Evolutionary conservation across 2,329 filamentous ascomycete genomes (phyloP), one percentile per base, ranked within the genome.

Genomic region (Grosmannia clavigera): DNA sequence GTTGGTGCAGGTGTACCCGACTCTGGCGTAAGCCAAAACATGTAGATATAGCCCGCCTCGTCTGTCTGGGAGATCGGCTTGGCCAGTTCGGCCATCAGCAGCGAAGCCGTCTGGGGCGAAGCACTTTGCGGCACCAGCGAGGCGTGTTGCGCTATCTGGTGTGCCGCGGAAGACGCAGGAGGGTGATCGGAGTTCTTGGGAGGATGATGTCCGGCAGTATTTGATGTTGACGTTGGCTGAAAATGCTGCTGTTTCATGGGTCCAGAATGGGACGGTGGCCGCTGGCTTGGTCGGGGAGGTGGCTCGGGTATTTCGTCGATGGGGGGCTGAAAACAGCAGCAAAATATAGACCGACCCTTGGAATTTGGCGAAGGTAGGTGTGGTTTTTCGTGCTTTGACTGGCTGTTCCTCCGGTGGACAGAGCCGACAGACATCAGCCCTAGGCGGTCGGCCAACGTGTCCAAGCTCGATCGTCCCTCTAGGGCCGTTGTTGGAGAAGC

Each of bases 11-110:
- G 71, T 0, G 78, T 70, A 9, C 82, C 74, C 2, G 78, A 80
- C 43, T 81, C 77, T 38, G 90, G 85, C 0, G 90, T 96, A 27
- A 96, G 80, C 91, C 92, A 96, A 78, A 97, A 99, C 72, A 99
- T 95, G 79, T 99, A 99, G 66, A 99, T 97, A 74, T 94, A 99
- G 46, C 94, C 94, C 14, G 87, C 78, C 66, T 95, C 89, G 65
- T 94, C 89, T 59, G 80, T 76, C 27, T 82, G 76, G 0, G 90
- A 91, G 54, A 92, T 81, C 1, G 90, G 76, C 81, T 94, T 70
- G 73, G 78, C 82, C 11, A 97, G 78, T 71, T 97, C 92, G 2
- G 86, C 77, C 62, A 92, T 80, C 3, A 97, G 78, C 5, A 78
- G 74, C 0, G 90, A 86, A 0, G 88, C 79, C 0, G 84, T 87